A percentile compares a stretch with the other conserved stretches of the same genome.
Evolutionary conservation across 2,329 filamentous ascomycete species (phyloP).

Genomic region (Ophiostoma populinum): DNA sequence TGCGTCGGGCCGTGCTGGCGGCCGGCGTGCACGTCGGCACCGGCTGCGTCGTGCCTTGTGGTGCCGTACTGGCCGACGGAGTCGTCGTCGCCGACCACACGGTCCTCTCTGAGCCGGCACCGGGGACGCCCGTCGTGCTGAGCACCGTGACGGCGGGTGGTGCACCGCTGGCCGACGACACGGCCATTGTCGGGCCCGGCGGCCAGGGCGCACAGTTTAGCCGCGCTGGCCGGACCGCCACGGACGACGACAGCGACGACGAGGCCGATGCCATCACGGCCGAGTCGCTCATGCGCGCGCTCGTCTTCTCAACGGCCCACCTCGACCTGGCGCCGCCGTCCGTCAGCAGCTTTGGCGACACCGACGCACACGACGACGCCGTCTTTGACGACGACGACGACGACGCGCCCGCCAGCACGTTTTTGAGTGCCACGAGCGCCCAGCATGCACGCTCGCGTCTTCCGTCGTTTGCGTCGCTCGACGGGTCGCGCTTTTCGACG

Average conservation of each 20-base stretch:
- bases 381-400: slow-evolving; percentile 13
- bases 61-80: slow-evolving; percentile 63
- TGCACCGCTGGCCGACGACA: slow-evolving; percentile 23
- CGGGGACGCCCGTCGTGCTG: slow-evolving; percentile 20
- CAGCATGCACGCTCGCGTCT: slow-evolving; percentile 40
- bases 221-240: slow-evolving; percentile 14
- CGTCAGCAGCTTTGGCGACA: slow-evolving; percentile 36
- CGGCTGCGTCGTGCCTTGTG: slow-evolving; percentile 49
- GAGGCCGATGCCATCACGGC: slow-evolving; percentile 21
- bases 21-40: slow-evolving; percentile 55
- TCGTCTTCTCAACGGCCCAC: slow-evolving; percentile 35
- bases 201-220: slow-evolving; percentile 33
- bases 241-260: slow-evolving; percentile 25
- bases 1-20: slow-evolving; percentile 62
- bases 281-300: slow-evolving; percentile 32
- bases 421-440: slow-evolving; percentile 9
- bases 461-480: slow-evolving; percentile 59
- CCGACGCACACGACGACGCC: slow-evolving; percentile 38
- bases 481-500: slow-evolving; percentile 32
- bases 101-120: background rate
- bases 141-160: slow-evolving; percentile 23
- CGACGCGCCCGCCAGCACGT: slow-evolving; percentile 14
- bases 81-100: slow-evolving; percentile 52
- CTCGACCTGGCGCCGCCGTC: slow-evolving; percentile 37
- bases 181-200: slow-evolving; percentile 27